Conservation (phyloP, 495 filamentous ascomycete species). For the Aspergillus asperescens region DNA sequence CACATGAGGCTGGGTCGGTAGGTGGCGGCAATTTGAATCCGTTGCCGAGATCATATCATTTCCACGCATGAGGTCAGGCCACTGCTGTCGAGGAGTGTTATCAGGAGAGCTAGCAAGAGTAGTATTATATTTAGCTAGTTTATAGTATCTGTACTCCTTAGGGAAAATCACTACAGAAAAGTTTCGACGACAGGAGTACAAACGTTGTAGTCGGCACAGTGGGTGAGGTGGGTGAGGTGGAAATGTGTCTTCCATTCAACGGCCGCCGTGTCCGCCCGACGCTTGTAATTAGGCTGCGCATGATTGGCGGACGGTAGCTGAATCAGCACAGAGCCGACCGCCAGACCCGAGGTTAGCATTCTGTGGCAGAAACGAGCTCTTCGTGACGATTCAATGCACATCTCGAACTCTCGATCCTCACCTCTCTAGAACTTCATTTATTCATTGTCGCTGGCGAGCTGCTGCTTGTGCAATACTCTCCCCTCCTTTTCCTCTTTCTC, state of each 20-base stretch:
- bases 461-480: constrained; percentile 11
- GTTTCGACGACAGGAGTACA: too few relatives aligned
- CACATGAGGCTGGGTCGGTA: too few relatives aligned
- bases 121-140: too few relatives aligned
- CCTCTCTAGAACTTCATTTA: constrained; percentile 15
- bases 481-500: constrained; percentile 8
- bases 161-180: too few relatives aligned
- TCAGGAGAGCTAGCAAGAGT: too few relatives aligned
- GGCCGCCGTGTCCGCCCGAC: constrained; percentile 44
- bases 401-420: constrained; percentile 34
- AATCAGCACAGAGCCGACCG: constrained; percentile 34
- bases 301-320: constrained; percentile 36
- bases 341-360: constrained; percentile 44
- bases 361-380: constrained; percentile 15
- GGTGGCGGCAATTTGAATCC: too few relatives aligned
- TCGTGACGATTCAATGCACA: constrained; percentile 22
- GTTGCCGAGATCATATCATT: too few relatives aligned
- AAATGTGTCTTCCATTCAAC: background rate
- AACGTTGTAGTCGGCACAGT: too few relatives aligned
- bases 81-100: too few relatives aligned
- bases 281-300: constrained; percentile 36
- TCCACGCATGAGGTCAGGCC: too few relatives aligned
- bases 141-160: too few relatives aligned
- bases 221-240: background rate
- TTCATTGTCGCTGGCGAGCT: constrained; percentile 21